phyloP scores from a whole-genome alignment of 1,284 basidiomycete species.

The Termitomyces sp. region DNA sequence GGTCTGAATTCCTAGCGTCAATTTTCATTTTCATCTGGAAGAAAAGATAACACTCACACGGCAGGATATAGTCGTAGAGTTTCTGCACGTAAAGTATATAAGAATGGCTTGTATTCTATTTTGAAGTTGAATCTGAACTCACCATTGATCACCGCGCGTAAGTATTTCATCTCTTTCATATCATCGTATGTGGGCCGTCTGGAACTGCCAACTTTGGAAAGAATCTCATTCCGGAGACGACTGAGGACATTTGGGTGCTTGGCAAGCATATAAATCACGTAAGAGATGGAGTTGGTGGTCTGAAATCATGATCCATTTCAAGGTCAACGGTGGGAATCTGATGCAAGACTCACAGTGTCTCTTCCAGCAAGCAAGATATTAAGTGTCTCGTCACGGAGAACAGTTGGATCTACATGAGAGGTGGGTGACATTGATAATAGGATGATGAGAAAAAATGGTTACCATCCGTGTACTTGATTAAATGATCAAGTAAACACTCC shows the following conservation, averaged over 20 bases:
- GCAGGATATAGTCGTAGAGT: constrained; percentile 30
- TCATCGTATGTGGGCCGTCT: constrained; percentile 36
- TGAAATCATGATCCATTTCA: constrained; percentile 7
- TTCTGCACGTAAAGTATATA: constrained; percentile 18
- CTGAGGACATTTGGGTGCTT: constrained; percentile 34
- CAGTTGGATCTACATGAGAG: constrained; percentile 25
- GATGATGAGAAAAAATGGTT: neutral
- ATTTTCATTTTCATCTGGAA: neutral
- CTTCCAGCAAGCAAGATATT: constrained; percentile 37
- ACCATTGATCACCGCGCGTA: constrained; percentile 42
- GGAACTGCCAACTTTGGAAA: constrained; percentile 32
- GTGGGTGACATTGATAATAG: neutral
- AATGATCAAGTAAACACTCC: constrained; percentile 35
- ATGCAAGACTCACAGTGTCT: constrained; percentile 32
- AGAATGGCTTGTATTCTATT: neutral
- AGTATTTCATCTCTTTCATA: constrained; percentile 41
- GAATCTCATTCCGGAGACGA: constrained; percentile 31
- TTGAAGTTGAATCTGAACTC: neutral
- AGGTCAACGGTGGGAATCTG: neutral
- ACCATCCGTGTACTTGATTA: constrained; percentile 39
- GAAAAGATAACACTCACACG: constrained; percentile 22
- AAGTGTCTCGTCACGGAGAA: constrained; percentile 38
- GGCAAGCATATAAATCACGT: constrained; percentile 42
- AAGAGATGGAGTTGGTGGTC: constrained; percentile 40
- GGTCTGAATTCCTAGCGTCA: constrained; percentile 22